Conservation (phyloP, 2,329 filamentous ascomycete species). For the Fusarium sterilihyphosum region DNA sequence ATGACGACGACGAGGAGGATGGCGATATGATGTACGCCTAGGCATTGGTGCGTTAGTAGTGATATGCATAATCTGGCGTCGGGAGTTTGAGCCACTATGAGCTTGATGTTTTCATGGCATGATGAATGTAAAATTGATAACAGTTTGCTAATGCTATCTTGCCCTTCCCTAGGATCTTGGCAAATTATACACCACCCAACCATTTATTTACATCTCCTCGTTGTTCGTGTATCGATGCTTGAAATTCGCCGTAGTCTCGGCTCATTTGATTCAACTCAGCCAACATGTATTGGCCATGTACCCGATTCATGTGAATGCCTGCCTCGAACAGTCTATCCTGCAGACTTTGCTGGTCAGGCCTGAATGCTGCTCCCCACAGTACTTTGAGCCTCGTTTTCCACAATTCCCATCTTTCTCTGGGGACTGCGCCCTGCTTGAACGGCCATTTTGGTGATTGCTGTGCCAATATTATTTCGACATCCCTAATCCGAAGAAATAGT, state of each 20-base stretch:
- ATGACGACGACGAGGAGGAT: constrained; percentile 64
- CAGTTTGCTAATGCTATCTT: background rate
- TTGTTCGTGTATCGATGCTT: background rate
- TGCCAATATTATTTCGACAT: constrained; percentile 6
- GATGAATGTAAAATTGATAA: constrained; percentile 6
- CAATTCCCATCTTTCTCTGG: constrained; percentile 44
- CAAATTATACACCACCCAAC: background rate
- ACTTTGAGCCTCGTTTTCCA: constrained; percentile 45
- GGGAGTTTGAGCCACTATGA: constrained; percentile 40
- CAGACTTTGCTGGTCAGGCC: constrained; percentile 31
- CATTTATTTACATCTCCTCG: background rate
- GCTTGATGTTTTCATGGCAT: constrained; percentile 17
- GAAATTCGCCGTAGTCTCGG: constrained; percentile 26
- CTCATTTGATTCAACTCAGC: constrained; percentile 22
- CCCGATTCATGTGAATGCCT: background rate
- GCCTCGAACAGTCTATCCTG: background rate
- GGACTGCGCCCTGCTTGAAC: constrained; percentile 34
- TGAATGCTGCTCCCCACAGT: constrained; percentile 25
- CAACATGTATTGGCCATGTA: background rate
- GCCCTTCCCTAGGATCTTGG: background rate
- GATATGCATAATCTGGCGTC: constrained; percentile 41
- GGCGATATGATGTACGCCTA: constrained; percentile 59
- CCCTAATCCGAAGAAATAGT: constrained; percentile 29
- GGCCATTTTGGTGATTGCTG: constrained; percentile 29
- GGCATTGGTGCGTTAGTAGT: constrained; percentile 1